A percentile compares a stretch with the other conserved stretches of the same genome.
Evolutionary conservation across 2,329 filamentous ascomycete genomes (phyloP).

Genomic region (Stylonectria norvegica): DNA sequence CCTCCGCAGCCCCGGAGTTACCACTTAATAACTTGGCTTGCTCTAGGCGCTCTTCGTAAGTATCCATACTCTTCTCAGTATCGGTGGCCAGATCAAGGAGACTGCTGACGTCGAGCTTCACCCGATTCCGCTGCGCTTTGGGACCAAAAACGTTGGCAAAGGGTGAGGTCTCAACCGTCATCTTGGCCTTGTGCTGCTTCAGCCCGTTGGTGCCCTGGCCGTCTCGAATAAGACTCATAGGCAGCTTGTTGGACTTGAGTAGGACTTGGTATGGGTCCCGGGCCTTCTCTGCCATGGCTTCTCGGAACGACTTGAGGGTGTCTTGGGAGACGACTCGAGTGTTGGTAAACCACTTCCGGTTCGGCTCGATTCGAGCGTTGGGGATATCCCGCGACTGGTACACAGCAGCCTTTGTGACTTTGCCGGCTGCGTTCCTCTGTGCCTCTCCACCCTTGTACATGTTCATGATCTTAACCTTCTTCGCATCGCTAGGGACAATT

Average conservation of each 20-base stretch:
- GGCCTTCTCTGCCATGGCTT: conserved; percentile 86
- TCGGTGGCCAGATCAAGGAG: conserved; percentile 78
- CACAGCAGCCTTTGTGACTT: conserved; percentile 78
- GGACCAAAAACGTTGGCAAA: conserved; percentile 90
- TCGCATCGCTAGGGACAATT: conserved; percentile 53
- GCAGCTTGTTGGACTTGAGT: conserved; percentile 95
- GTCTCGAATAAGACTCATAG: conserved; percentile 90
- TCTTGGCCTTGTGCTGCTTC: conserved; percentile 91
- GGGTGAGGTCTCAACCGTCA: conserved; percentile 81
- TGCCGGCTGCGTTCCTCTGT: conserved; percentile 75
- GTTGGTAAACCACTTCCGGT: conserved; percentile 97
- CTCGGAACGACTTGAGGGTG: conserved; percentile 79
- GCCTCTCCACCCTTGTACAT: conserved; percentile 87
- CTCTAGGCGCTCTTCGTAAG: conserved; percentile 76
- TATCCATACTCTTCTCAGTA: conserved; percentile 75
- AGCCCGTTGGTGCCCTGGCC: conserved; percentile 73
- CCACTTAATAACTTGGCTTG: conserved; percentile 75
- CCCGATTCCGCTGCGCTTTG: conserved; percentile 87
- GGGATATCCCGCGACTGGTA: conserved; percentile 83
- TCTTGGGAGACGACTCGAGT: conserved; percentile 87
- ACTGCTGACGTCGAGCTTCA: conserved; percentile 82
- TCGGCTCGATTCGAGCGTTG: conserved; percentile 85
- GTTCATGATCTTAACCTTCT: conserved; percentile 84
- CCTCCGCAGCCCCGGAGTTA: conserved; percentile 53
- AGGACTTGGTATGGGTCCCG: conserved; percentile 90